A percentile compares a stretch with the other conserved stretches of the same genome.
Conservation (phyloP, 371 early-diverging fungal species). For the Actinomucor elegans region DNA sequence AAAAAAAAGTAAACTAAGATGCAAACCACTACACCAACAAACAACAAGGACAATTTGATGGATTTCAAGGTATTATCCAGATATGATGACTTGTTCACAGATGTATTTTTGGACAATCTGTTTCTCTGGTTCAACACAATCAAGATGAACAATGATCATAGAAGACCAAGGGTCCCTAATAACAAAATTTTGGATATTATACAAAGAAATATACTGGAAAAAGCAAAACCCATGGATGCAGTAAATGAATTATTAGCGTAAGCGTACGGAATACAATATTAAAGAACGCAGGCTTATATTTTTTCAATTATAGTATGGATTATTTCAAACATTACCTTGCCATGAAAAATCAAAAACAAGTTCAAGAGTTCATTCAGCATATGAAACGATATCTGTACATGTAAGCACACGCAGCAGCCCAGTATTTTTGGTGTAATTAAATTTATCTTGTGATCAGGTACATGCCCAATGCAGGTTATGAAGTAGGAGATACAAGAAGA, state of each 20-base stretch:
- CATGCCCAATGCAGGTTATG: slow-evolving; percentile 83
- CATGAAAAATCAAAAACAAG: slow-evolving; percentile 27
- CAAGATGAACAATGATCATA: slow-evolving; percentile 36
- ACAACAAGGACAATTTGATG: slow-evolving; percentile 24
- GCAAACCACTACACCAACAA: not conserved
- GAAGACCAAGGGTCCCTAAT: slow-evolving; percentile 35
- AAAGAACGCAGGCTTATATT: not conserved
- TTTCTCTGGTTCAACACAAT: slow-evolving; percentile 71
- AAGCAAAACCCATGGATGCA: slow-evolving; percentile 46
- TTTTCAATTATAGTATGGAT: slow-evolving; percentile 32
- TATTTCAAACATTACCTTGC: slow-evolving; percentile 40
- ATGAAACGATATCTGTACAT: slow-evolving; percentile 52
- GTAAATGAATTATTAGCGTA: slow-evolving; percentile 46
- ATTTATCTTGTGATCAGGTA: slow-evolving; percentile 61
- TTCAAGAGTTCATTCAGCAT: slow-evolving; percentile 44
- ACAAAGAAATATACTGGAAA: slow-evolving; percentile 43
- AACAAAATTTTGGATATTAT: slow-evolving; percentile 55
- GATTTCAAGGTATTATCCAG: slow-evolving; percentile 56
- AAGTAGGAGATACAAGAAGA: slow-evolving; percentile 70
- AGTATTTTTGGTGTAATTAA: slow-evolving; percentile 49
- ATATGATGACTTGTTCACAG: slow-evolving; percentile 72
- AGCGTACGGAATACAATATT: not conserved
- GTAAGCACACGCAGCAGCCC: slow-evolving; percentile 34
- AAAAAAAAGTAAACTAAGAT: not conserved
- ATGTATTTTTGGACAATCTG: slow-evolving; percentile 64